Evolutionary conservation across 768 basidiomycete genomes (phyloP), one percentile per base, ranked within the genome.

Genomic region (Sarcodon aspratus): DNA sequence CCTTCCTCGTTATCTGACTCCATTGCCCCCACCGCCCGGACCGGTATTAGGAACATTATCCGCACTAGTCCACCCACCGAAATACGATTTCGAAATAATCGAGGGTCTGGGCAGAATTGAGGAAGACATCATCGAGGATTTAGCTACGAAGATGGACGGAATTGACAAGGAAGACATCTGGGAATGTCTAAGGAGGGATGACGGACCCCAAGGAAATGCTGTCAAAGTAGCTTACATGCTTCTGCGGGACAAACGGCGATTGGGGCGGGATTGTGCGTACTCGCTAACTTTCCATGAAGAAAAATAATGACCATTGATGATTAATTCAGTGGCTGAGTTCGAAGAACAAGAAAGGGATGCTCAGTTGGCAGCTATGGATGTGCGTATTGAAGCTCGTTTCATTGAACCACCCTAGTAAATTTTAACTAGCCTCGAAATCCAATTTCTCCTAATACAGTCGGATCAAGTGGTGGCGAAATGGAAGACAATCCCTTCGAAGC

Each of bases 211-310:
- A 52, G 89, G 93, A 36, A 96, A 97, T 61, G 83, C 90, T 48
- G 85, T 98, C 61, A 94, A 96, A 66, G 93, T 99, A 7, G 93
- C 95, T 0, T 99, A 98, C 65, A 81, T 93, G 78, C 72, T 99
- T 4, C 71, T 96, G 42, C 73, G 91, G 49, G 95, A 99, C 60
- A 93, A 93, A 68, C 73, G 81, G 55, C 70, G 92, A 36, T 73
- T 86, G 47, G 82, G 91, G 6, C 78, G 85, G 63, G 90, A 92
- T 61, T 67, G 93, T 95, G 58, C 73, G 91, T 73, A 32, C 35
- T 10, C 13, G 7, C 5, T n/a, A 46, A 35, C 49, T 21, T 44
- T 47, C 52, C 10, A 38, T 8, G 42, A 44, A 17, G 17, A n/a
- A 12, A 43, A 42, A 43, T n/a, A 9, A 44, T 53, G 36, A 48